phyloP scores from a whole-genome alignment of 2,329 filamentous ascomycete species.

The Arthrobotrys pseudoclavata region DNA sequence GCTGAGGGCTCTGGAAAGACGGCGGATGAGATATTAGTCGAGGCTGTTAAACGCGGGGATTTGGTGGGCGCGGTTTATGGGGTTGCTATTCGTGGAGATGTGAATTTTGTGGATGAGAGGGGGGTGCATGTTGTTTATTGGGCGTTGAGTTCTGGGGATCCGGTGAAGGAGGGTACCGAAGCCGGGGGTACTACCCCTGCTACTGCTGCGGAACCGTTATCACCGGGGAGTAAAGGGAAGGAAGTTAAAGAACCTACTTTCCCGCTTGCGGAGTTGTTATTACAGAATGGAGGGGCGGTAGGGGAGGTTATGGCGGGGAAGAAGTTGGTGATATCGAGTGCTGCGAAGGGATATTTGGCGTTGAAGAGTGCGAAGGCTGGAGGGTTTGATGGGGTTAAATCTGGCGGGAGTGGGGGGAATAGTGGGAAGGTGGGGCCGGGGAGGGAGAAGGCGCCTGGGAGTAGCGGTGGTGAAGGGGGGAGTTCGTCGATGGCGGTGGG shows the following conservation, averaged over 20 bases:
- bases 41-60: constrained; percentile 95
- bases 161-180: constrained; percentile 65
- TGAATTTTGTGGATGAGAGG: constrained; percentile 85
- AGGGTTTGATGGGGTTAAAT: constrained; percentile 69
- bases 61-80: constrained; percentile 93
- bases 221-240: constrained; percentile 65
- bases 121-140: constrained; percentile 91
- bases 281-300: constrained; percentile 94
- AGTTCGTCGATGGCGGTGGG: background rate
- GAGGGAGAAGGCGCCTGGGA: constrained; percentile 34
- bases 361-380: constrained; percentile 74
- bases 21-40: constrained; percentile 87
- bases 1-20: constrained; percentile 66
- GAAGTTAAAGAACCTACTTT: constrained; percentile 77
- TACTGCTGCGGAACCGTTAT: background rate
- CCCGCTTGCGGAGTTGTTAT: constrained; percentile 87
- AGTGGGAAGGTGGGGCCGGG: constrained; percentile 63
- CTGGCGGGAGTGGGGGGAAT: constrained; percentile 74
- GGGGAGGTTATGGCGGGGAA: constrained; percentile 70
- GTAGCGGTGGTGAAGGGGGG: constrained; percentile 65
- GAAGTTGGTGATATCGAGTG: constrained; percentile 84
- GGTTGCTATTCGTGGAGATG: constrained; percentile 85
- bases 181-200: constrained; percentile 41
- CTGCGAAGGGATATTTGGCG: constrained; percentile 86
- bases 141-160: constrained; percentile 91